Base-by-base conservation (phyloP, 495 filamentous ascomycete genomes). In the Aspergillus funiculosus region DNA sequence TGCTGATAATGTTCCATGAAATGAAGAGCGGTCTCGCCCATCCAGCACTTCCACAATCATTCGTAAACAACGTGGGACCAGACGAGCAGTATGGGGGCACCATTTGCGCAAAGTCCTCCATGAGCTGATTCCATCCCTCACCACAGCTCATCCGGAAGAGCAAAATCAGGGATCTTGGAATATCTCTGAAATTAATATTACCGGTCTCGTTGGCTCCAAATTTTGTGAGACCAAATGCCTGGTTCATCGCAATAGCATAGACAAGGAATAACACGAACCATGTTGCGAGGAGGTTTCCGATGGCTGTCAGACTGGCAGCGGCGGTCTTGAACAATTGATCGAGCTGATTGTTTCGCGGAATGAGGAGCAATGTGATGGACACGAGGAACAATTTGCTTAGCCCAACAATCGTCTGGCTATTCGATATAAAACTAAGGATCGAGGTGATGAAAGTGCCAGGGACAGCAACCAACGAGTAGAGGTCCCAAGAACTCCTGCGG, bases 271-370 rank as follows among this genome's bases (percentile, higher is more conserved):
- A 77, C 1, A 96, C 87, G 50, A 95, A 85, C 92, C 92, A 99
- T 0, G 94, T 97, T 1, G 91, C 92, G 14, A 99, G 72, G 18
- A 99, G 74, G 59, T 95, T 99, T 43, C 83, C 79, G 57, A 99
- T 97, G 10, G 85, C 82, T 2, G 85, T 83, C 25, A 99, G 68
- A 80, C 83, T 89, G 30, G 92, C 92, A n/a, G 92, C 94, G 2
- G 94, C 94, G 11, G 92, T 99, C 67, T 99, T 99, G 79, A 97
- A 99, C 5, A 99, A 81, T 62, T 99, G 92, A 58, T 99, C 92
- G 8, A 99, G 81, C 36, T 95, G 89, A 52, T 99, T 92, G 63
- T 97, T 99, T 5, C 92, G 79, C 7, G 92, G 92, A 45, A 99
- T 99, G 34, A 99, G 80, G 47, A 99, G 73, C 15, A 97, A 76